phyloP scores from a whole-genome alignment of 306 rosid genomes.

The Fragaria vesca region DNA sequence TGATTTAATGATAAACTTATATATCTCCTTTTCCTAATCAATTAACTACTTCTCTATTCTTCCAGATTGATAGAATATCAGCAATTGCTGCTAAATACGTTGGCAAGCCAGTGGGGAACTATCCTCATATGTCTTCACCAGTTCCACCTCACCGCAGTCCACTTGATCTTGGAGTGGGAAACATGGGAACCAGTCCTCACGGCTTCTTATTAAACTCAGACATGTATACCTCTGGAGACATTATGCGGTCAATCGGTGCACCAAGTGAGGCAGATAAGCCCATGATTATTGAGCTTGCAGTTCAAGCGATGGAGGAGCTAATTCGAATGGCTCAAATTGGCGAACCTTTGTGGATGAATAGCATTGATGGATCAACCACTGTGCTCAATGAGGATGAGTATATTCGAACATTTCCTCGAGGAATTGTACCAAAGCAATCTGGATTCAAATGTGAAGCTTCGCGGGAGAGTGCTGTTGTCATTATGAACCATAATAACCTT shows the following conservation, averaged over 20 bases:
- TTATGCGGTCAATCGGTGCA: slow-evolving; percentile 61
- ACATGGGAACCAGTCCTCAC: slow-evolving; percentile 34
- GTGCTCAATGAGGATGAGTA: slow-evolving; percentile 83
- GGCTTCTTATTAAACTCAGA: slow-evolving; percentile 28
- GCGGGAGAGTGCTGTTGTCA: slow-evolving; percentile 70
- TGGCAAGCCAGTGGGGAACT: slow-evolving; percentile 85
- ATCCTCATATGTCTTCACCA: slow-evolving; percentile 65
- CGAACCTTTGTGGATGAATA: slow-evolving; percentile 89
- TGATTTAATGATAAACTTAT: neutral
- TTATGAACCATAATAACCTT: slow-evolving; percentile 84
- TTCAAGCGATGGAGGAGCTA: slow-evolving; percentile 92
- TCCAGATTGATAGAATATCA: slow-evolving; percentile 85
- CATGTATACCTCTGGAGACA: slow-evolving; percentile 64
- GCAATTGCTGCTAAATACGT: slow-evolving; percentile 93
- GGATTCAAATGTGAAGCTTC: slow-evolving; percentile 86
- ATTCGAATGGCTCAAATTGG: slow-evolving; percentile 84
- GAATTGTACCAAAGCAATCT: slow-evolving; percentile 67
- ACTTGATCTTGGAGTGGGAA: slow-evolving; percentile 62
- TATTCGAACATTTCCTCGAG: slow-evolving; percentile 70
- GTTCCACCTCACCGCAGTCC: slow-evolving; percentile 57
- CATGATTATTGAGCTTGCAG: slow-evolving; percentile 86
- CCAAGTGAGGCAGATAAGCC: slow-evolving; percentile 87
- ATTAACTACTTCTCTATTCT: neutral
- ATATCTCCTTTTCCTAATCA: neutral
- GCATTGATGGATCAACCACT: slow-evolving; percentile 50